Conservation (phyloP, 1,139 yeast species). For the Yamadazyma dushanensis region DNA sequence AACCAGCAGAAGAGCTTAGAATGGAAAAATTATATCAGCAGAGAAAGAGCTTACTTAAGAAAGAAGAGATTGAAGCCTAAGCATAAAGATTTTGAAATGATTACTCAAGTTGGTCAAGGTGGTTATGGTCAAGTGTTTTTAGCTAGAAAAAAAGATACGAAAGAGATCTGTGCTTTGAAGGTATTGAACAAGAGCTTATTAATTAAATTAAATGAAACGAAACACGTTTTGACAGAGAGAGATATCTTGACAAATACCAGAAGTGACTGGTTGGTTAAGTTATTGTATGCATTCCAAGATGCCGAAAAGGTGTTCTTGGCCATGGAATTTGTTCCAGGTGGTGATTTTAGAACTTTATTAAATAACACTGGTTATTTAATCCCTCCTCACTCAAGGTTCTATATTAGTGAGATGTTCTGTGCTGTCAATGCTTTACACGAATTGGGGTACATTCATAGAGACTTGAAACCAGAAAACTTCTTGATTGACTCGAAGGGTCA, state of each 20-base stretch:
- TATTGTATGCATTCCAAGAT: constrained; percentile 94
- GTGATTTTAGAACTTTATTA: constrained; percentile 92
- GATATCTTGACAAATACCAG: constrained; percentile 94
- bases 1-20: constrained; percentile 57
- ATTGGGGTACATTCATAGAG: constrained; percentile 95
- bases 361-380: constrained; percentile 91
- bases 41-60: constrained; percentile 83
- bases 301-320: constrained; percentile 87
- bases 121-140: constrained; percentile 97
- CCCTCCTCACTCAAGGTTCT: constrained; percentile 94
- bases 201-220: constrained; percentile 89
- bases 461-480: constrained; percentile 95
- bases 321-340: constrained; percentile 99
- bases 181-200: constrained; percentile 84
- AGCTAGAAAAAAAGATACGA: constrained; percentile 91
- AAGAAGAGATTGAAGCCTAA: constrained; percentile 89
- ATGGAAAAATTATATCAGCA: constrained; percentile 79
- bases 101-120: constrained; percentile 99
- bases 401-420: constrained; percentile 93
- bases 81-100: constrained; percentile 92
- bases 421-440: constrained; percentile 93
- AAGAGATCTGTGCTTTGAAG: constrained; percentile 94
- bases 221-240: constrained; percentile 93
- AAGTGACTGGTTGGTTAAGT: constrained; percentile 93
- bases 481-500: constrained; percentile 93